These are phyloP conservation scores for Peronospora belbahrii DNA, from an alignment of 352 stramenopile species.

Conservation along the genomic window DNA sequence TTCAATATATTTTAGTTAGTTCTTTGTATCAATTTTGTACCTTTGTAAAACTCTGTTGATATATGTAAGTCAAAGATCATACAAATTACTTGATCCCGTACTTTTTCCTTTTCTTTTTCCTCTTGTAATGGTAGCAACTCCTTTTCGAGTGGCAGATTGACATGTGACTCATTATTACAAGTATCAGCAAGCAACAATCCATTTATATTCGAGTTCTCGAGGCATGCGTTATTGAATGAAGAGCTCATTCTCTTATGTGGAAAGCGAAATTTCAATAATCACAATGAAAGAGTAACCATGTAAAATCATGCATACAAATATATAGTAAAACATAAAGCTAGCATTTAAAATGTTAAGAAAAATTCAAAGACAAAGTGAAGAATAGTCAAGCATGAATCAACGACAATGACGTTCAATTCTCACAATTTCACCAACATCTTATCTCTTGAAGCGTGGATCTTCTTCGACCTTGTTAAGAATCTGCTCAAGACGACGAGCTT, in stretches of 20 bases:
- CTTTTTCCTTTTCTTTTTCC: conserved; percentile 36
- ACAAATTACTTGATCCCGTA: conserved; percentile 80
- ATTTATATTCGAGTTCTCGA: conserved; percentile 24
- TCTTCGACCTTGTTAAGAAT: conserved; percentile 58
- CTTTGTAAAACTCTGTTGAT: conserved; percentile 72
- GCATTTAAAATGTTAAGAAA: too few relatives aligned
- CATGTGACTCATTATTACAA: conserved; percentile 10
- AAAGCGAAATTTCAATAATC: too few relatives aligned
- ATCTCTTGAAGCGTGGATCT: conserved; percentile 28
- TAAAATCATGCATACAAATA: too few relatives aligned
- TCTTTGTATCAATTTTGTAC: conserved; percentile 29
- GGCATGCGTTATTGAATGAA: conserved; percentile 6
- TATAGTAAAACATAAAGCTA: too few relatives aligned
- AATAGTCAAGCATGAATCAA: too few relatives aligned
- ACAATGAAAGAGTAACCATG: too few relatives aligned
- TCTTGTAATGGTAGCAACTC: conserved; percentile 41
- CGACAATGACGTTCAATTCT: too few relatives aligned
- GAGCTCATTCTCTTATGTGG: conserved; percentile 22
- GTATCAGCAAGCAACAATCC: conserved; percentile 19
- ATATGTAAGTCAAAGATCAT: conserved; percentile 78
- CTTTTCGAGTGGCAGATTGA: conserved; percentile 37
- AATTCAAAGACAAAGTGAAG: too few relatives aligned
- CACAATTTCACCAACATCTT: not conserved
- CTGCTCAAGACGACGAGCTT: conserved; percentile 79
- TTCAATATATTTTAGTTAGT: too few relatives aligned